Percentiles rank a stretch among this genome's conserved stretches.
Conservation (phyloP, 78 protist genomes). For the Speleostelium caveatum region DNA sequence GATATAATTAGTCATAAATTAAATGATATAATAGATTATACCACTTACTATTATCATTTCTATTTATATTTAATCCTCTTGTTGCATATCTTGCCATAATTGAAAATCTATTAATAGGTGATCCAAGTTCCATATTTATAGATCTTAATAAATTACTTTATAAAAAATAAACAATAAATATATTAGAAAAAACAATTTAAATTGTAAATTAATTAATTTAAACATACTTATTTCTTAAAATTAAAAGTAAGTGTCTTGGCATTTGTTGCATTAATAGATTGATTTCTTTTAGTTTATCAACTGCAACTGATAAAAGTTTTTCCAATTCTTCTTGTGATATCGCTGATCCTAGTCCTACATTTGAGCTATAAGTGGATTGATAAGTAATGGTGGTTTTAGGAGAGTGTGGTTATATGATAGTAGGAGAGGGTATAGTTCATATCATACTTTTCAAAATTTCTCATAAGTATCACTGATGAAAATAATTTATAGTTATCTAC, state of each 20-base stretch:
- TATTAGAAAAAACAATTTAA: too few species aligned
- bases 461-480: slow-evolving; percentile 23
- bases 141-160: slow-evolving; percentile 7
- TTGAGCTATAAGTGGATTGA: background rate
- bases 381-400: too few species aligned
- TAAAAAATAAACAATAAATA: too few species aligned
- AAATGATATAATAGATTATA: background rate
- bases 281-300: slow-evolving; percentile 1
- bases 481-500: slow-evolving; percentile 19
- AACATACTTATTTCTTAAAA: slow-evolving; percentile 44
- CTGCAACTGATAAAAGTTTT: background rate
- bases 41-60: too few species aligned
- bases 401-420: too few species aligned
- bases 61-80: slow-evolving; percentile 9
- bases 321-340: slow-evolving; percentile 8
- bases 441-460: slow-evolving; percentile 22
- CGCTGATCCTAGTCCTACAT: slow-evolving; percentile 5
- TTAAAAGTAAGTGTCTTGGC: slow-evolving; percentile 52
- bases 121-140: slow-evolving; percentile 26
- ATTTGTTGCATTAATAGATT: slow-evolving; percentile 34
- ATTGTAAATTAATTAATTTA: too few species aligned
- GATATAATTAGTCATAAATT: too few species aligned
- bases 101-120: slow-evolving; percentile 17
- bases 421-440: too few species aligned
- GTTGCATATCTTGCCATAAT: slow-evolving; percentile 16